These are phyloP conservation scores for Chlamydomonas incerta DNA, from an alignment of 139 green algal species.

Conservation along the genomic window DNA sequence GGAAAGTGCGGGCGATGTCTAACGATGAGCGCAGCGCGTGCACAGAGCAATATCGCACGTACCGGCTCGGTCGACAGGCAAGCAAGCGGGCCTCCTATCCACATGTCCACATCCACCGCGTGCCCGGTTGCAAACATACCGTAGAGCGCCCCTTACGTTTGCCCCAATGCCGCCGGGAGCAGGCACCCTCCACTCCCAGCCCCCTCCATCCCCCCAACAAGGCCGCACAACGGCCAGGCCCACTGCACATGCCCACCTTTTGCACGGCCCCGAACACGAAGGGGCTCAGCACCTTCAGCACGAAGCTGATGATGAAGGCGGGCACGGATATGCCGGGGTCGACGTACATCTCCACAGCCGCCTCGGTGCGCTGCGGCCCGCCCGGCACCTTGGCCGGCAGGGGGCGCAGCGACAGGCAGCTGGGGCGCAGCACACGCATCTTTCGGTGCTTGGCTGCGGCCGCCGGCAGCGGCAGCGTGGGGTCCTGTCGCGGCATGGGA, in stretches of 20 bases:
- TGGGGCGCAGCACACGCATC: conserved; percentile 9
- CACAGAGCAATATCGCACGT: too few relatives aligned
- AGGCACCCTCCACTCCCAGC: too few relatives aligned
- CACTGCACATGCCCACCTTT: not conserved
- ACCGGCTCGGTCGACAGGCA: too few relatives aligned
- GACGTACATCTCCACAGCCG: conserved; percentile 11
- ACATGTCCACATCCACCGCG: too few relatives aligned
- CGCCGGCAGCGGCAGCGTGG: not conserved
- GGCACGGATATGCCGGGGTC: conserved; percentile 37
- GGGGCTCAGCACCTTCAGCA: conserved; percentile 50
- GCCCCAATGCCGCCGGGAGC: too few relatives aligned
- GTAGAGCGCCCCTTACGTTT: too few relatives aligned
- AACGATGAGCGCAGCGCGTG: too few relatives aligned
- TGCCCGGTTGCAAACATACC: too few relatives aligned
- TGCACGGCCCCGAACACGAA: conserved; percentile 31
- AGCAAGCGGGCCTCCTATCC: too few relatives aligned
- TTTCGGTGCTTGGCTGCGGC: not conserved
- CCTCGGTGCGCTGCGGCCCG: not conserved
- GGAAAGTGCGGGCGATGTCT: too few relatives aligned
- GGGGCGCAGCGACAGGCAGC: conserved; percentile 16
- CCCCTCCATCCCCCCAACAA: too few relatives aligned
- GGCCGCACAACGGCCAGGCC: not conserved
- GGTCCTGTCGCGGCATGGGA: too few relatives aligned
- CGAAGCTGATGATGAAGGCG: conserved; percentile 46
- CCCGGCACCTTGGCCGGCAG: conserved; percentile 15